Base-by-base conservation (phyloP, 2,329 filamentous ascomycete genomes). In the Diaporthe citrichinensis region DNA sequence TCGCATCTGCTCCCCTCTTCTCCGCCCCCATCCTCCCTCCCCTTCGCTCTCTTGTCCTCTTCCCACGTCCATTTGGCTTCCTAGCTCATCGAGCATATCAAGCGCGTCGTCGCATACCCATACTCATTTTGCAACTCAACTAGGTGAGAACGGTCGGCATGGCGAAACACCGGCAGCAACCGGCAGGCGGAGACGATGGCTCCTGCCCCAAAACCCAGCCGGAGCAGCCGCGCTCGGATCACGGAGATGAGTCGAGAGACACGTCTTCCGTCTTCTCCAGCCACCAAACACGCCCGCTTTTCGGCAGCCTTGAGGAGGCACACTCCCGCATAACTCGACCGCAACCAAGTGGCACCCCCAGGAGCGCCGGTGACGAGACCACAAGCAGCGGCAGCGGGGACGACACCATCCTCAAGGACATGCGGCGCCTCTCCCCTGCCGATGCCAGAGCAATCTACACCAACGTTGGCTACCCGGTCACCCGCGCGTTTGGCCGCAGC, bases 281-380 rank as follows among this genome's bases (percentile, higher is more conserved):
- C 7, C 82, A 81, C 12, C 83, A 82, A 14, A 83, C 83, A 39
- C 82, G 81, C 5, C 80, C 79, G 8, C 79, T 84, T 39, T 87
- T 86, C 74, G 79, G 80, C 36, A 82, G 83, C 71, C 78, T 86
- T 0, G 80, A 80, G 36, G 84, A 86, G 49, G 85, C 85, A 1
- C 83, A 85, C 72, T 80, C 81, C 5, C 84, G 83, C 46, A 86
- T 87, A 74, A 84, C 83, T 12, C 79, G 81, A 6, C 79, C n/a
- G 72, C 76, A 15, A 75, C 36, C 59, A 15, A 55, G 12, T 23
- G 46, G 55, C 6, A 74, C 14, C 3, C 76, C 75, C 10, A 74
- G 46, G 3, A 75, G 78, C 39, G 69, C 14, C 10, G 65, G 71
- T 17, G 44, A 61, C 6, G 76, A 76, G 28, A 67, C 34, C 58